Conservation (phyloP, 768 basidiomycete species). For the Coprinopsis sp. region DNA sequence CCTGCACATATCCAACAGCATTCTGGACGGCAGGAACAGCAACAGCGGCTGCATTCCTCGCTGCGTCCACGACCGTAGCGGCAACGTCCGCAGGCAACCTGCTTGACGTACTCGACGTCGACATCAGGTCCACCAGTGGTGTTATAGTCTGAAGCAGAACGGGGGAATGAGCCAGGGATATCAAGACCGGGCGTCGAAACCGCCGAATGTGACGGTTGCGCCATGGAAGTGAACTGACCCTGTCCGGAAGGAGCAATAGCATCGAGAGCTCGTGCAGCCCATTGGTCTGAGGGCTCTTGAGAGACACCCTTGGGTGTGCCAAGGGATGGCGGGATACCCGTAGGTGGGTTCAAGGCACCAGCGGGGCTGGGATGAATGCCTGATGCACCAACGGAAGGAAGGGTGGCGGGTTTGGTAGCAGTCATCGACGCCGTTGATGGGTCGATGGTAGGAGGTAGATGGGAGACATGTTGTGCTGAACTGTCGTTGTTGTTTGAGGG, state of each 20-base stretch:
- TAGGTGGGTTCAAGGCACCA: not conserved
- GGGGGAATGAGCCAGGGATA: slow-evolving; percentile 8
- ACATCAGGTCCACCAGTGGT: not conserved
- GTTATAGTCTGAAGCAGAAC: not conserved
- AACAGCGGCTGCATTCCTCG: not conserved
- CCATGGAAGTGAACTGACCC: not conserved
- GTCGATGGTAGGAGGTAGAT: no score
- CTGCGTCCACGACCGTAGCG: not conserved
- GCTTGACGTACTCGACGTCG: slow-evolving; percentile 2
- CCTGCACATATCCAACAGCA: no score
- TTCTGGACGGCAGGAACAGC: not conserved
- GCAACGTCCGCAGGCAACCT: no score
- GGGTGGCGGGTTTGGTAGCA: no score
- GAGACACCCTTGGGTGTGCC: slow-evolving; percentile 1
- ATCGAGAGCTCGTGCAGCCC: not conserved
- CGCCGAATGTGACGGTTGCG: not conserved
- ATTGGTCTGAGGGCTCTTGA: slow-evolving; percentile 5
- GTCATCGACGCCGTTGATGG: no score
- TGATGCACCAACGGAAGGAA: no score
- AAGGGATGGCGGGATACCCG: not conserved
- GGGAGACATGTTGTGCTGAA: no score
- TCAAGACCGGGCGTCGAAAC: slow-evolving; percentile 5
- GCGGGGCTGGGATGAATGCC: not conserved
- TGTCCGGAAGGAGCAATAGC: not conserved
- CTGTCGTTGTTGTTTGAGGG: no score